A percentile compares a stretch with the other conserved stretches of the same genome.
Evolutionary conservation across 2,329 filamentous ascomycete genomes (phyloP).

Genomic region (Coniochaeta sp.): DNA sequence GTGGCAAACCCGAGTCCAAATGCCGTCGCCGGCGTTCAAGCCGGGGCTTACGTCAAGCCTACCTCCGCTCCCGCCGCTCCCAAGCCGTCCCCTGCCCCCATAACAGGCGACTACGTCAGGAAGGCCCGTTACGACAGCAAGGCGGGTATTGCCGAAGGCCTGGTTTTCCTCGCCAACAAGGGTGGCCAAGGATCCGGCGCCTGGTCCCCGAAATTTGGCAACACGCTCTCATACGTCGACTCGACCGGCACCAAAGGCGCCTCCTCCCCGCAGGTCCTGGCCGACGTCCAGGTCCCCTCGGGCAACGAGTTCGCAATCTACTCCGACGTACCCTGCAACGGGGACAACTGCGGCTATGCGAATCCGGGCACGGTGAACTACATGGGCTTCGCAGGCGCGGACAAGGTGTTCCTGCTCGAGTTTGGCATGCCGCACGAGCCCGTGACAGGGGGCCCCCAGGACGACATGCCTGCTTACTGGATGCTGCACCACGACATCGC

Average conservation of each 20-base stretch:
- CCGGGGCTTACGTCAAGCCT: constrained; percentile 4
- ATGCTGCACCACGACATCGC: constrained; percentile 67
- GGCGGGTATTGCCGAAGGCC: constrained; percentile 18
- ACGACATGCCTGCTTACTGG: constrained; percentile 71
- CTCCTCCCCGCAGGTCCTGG: constrained; percentile 30
- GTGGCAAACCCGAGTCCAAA: neutral
- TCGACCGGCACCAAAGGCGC: constrained; percentile 31
- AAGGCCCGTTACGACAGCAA: constrained; percentile 28
- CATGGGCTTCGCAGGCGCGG: constrained; percentile 63
- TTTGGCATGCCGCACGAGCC: constrained; percentile 62
- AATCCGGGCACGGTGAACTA: constrained; percentile 37
- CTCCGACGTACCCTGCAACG: constrained; percentile 34
- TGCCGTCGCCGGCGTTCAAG: neutral
- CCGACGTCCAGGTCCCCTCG: constrained; percentile 31
- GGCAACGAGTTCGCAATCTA: constrained; percentile 39
- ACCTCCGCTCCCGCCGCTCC: constrained; percentile 5
- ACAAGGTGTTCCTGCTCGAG: constrained; percentile 68
- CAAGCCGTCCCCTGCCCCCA: constrained; percentile 8
- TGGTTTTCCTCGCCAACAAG: constrained; percentile 42
- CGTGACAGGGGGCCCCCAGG: constrained; percentile 42
- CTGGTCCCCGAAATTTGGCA: constrained; percentile 27
- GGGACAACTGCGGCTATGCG: constrained; percentile 33
- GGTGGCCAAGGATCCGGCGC: constrained; percentile 33
- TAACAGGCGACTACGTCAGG: constrained; percentile 29
- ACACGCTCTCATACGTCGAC: constrained; percentile 38